Base-by-base conservation (phyloP, 2,329 filamentous ascomycete genomes). In the Fusarium vanettenii region DNA sequence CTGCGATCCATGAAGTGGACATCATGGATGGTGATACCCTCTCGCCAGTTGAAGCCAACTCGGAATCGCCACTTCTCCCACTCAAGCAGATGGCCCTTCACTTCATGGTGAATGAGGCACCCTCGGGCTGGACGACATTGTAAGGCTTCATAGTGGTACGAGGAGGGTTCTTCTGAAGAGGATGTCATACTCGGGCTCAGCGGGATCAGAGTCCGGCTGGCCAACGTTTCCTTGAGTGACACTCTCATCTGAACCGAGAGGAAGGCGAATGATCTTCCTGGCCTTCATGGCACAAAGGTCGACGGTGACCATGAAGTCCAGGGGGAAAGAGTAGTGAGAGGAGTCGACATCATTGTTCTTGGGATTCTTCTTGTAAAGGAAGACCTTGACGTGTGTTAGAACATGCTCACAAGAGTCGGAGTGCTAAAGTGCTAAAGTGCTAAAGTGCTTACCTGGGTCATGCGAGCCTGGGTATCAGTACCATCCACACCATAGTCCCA, bases 21-120 rank as follows among this genome's bases (percentile, higher is more conserved):
- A 27, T 41, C 31, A 14, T 33, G 39, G 29, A 50, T 29, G 31
- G 43, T 33, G 13, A 89, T 87, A 50, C 92, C 92, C 80, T 94
- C 92, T 10, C 92, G 85, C 65, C 89, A 87, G 83, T 92, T 93
- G 85, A 92, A 93, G 14, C 89, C 88, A 13, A 94, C 88, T 29
- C 91, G 85, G 82, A 94, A 89, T 3, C 87, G 85, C 91, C 91
- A 93, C 77, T 92, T 90, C 80, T 91, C 88, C 89, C 89, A 91
- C 62, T 83, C 78, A 14, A 89, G 76, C 16, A 78, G 75, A 71
- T 84, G 83, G 73, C 86, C 80, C 63, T 81, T 81, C n/a, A 92
- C 63, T 81, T 81, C n/a, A 92, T 84, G 2, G 81, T 73, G 64
- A 82, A 82, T 0, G 81, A 82, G 1, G 80, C 78, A 2, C 81